These are phyloP conservation scores for Cicer judaicum DNA, from an alignment of 306 rosid species.

Conservation along the genomic window DNA sequence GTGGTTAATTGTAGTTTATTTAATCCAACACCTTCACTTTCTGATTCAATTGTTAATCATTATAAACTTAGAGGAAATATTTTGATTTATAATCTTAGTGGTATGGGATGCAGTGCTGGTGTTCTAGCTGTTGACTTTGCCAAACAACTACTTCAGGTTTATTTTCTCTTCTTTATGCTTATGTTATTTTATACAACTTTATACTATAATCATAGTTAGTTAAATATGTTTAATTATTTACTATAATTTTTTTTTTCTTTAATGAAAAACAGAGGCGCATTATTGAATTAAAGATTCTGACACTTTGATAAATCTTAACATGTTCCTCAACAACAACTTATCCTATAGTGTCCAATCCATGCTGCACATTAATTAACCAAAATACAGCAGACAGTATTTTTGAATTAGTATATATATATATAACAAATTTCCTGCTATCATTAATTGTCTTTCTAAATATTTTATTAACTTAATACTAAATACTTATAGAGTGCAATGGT, in stretches of 20 bases:
- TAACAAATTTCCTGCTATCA: too few species aligned
- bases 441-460: too few species aligned
- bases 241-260: too few species aligned
- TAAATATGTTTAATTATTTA: too few species aligned
- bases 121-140: conserved; percentile 52
- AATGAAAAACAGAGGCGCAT: neutral
- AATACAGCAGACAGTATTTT: too few species aligned
- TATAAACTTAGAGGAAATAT: conserved; percentile 51
- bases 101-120: conserved; percentile 58
- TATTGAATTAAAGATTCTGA: conserved; percentile 9
- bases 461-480: too few species aligned
- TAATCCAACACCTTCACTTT: conserved; percentile 43
- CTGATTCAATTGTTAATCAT: conserved; percentile 42
- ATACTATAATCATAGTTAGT: neutral
- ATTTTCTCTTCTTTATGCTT: neutral
- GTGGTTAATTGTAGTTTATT: conserved; percentile 48
- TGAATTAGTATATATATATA: too few species aligned
- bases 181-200: neutral
- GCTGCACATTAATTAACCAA: too few species aligned
- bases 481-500: too few species aligned
- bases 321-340: neutral
- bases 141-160: conserved; percentile 47
- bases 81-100: conserved; percentile 47
- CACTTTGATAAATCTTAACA: neutral
- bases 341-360: too few species aligned